Evolutionary conservation across 1,284 basidiomycete species (phyloP).

Genomic region (Ustilago crameri): DNA sequence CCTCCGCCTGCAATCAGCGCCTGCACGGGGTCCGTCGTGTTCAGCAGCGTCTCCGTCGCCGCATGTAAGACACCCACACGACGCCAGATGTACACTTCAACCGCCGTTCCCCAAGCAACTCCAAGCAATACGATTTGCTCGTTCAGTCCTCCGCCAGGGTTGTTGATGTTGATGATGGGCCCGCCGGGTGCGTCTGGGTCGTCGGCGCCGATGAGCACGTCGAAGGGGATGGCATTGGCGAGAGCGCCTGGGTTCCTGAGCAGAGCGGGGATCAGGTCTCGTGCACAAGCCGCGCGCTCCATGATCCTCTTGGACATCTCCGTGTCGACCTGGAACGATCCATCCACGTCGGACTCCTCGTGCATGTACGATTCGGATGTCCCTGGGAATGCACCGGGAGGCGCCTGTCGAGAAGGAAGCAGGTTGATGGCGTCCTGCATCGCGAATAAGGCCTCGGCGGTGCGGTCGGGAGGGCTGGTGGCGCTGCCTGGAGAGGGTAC

Average conservation of each 20-base stretch:
- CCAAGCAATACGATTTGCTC: conserved; percentile 48
- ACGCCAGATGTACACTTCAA: conserved; percentile 54
- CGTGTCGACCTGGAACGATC: conserved; percentile 35
- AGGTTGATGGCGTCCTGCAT: conserved; percentile 47
- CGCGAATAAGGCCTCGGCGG: conserved; percentile 43
- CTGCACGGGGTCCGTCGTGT: conserved; percentile 21
- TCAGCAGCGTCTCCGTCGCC: conserved; percentile 18
- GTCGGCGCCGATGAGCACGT: conserved; percentile 36
- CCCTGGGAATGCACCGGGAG: conserved; percentile 46
- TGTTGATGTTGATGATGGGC: conserved; percentile 44
- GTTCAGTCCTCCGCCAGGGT: conserved; percentile 41
- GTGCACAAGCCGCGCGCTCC: conserved; percentile 45
- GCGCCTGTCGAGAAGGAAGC: conserved; percentile 39
- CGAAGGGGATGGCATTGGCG: conserved; percentile 45
- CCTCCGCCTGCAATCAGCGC: conserved; percentile 31
- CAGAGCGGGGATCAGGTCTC: conserved; percentile 46
- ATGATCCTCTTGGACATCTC: conserved; percentile 52
- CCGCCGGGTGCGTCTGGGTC: conserved; percentile 23
- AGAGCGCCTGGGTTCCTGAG: conserved; percentile 42
- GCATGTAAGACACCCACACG: conserved; percentile 38
- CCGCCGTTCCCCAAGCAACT: conserved; percentile 50
- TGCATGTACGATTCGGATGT: conserved; percentile 47
- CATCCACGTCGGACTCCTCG: conserved; percentile 37
- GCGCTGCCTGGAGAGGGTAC: conserved; percentile 20
- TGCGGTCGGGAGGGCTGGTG: conserved; percentile 23